Evolutionary conservation across 495 filamentous ascomycete species (phyloP), one percentile per base, ranked within the genome.

Genomic region (Aspergillus biplanus): DNA sequence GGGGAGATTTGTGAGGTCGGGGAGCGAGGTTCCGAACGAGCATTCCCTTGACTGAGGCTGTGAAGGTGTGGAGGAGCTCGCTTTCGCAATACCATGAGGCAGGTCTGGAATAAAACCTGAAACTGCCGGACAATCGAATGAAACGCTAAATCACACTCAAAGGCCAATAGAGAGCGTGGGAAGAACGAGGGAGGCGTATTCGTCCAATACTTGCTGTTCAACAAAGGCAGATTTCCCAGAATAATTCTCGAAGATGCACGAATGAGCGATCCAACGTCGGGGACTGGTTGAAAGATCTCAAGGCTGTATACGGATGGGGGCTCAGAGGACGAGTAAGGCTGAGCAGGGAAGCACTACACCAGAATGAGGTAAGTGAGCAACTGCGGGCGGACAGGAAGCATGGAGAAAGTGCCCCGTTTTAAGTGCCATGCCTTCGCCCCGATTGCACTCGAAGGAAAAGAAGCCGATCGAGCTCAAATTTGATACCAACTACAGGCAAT

Each of bases 21-120:
- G 32, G 69, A 69, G 50, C 68, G 67, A 54, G 68, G 60, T 46
- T 70, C 69, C 21, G 71, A 62, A 60, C 67, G 69, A 66, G 66
- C 68, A 71, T 71, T 71, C 57, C 72, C 65, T 72, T 76, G 73
- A 46, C 65, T 67, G 52, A 76, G 71, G 63, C 73, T 73, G 50
- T 78, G 66, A 54, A 81, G 73, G 56, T 73, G 76, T 55, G 77
- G 77, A 58, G 78, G 78, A 64, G 77, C 75, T 69, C 68, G 72
- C 69, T 81, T 81, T 64, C 78, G 76, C 68, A 81, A 69, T 66
- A 79, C 78, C 78, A 81, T 81, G 68, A 79, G 72, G 67, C 73
- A 61, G 59, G 59, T 63, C 54, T 12, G 39, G 27, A 56, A 21
- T 33, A 49, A 52, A 33, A 56, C 49, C 53, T 52, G 52, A 56